Conservation (phyloP, 2,329 filamentous ascomycete species). For the Cladobotryum mycophilum region DNA sequence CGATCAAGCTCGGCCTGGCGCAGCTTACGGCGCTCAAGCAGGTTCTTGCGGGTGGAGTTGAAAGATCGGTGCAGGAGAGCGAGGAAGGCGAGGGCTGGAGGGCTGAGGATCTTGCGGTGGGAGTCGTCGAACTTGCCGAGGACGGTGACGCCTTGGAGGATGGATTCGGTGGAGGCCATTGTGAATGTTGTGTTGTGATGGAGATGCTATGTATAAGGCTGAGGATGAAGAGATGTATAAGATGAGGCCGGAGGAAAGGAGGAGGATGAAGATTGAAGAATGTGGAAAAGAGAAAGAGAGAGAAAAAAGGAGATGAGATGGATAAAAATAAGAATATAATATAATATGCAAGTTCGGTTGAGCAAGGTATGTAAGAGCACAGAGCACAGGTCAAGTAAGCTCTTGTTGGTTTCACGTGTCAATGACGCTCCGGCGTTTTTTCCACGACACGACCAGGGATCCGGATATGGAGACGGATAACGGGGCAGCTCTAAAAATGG, state of each 20-base stretch:
- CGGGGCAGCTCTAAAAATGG: no score
- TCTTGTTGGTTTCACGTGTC: slow-evolving; percentile 28
- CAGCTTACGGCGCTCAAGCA: slow-evolving; percentile 78
- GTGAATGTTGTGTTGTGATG: slow-evolving; percentile 14
- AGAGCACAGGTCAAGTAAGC: not conserved
- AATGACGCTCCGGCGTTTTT: slow-evolving; percentile 10
- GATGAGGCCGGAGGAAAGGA: not conserved
- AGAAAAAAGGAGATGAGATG: not conserved
- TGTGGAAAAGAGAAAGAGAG: not conserved
- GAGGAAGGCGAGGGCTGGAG: slow-evolving; percentile 84
- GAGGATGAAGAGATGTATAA: not conserved
- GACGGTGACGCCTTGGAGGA: slow-evolving; percentile 84
- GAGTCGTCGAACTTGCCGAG: slow-evolving; percentile 71
- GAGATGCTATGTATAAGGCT: not conserved
- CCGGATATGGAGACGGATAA: no score
- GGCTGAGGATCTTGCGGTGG: slow-evolving; percentile 86
- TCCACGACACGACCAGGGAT: no score
- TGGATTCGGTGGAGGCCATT: slow-evolving; percentile 66
- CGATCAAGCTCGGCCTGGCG: slow-evolving; percentile 92
- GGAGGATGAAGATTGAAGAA: not conserved
- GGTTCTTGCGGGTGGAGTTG: slow-evolving; percentile 78
- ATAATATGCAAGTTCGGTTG: not conserved
- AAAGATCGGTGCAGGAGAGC: slow-evolving; percentile 93
- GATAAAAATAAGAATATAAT: not conserved
- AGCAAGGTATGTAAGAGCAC: not conserved